Evolutionary conservation across 2,329 filamentous ascomycete species (phyloP), one percentile per base, ranked within the genome.

Genomic region (Sarocladium strictum): DNA sequence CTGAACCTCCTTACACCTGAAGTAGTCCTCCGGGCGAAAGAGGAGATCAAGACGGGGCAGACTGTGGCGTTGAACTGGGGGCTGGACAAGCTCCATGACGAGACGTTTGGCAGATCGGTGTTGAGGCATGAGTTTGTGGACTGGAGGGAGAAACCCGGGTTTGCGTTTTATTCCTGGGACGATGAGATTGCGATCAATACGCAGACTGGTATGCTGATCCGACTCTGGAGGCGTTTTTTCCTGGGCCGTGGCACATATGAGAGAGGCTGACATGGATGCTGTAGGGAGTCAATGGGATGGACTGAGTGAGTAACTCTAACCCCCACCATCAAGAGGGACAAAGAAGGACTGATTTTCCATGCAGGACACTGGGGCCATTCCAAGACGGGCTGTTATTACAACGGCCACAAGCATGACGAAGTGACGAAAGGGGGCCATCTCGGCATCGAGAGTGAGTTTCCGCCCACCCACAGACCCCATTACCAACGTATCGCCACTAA

Each of bases 141-240:
- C 19, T 55, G 54, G 54, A 50, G 54, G 17, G 33, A 27, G 32
- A 55, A 53, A 19, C 24, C 23, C 4, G 40, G 40, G 3, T 49
- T 53, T 14, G 29, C n/a, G 19, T 53, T 56, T 29, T 55, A 55
- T 23, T 53, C 32, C n/a, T 55, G 54, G 54, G 74, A 78, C 51
- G 75, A 79, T 53, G 70, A 77, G 58, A 62, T 79, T 15, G 65
- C 69, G 11, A 72, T 81, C 66, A 80, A 81, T 63, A 80, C 77
- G 0, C 77, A 81, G 60, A 65, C 67, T 53, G 72, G 72, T 53
- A 53, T 14, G 52, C 15, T 4, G 35, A 9, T 38, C 9, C 35
- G 12, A 35, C 17, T 45, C 17, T 17, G 15, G 3, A 21, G 6
- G 40, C 6, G 23, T 10, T 45, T n/a, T n/a, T n/a, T n/a, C n/a